These are phyloP conservation scores for Tricholomella constricta DNA, from an alignment of 768 basidiomycete species.

Conservation along the genomic window DNA sequence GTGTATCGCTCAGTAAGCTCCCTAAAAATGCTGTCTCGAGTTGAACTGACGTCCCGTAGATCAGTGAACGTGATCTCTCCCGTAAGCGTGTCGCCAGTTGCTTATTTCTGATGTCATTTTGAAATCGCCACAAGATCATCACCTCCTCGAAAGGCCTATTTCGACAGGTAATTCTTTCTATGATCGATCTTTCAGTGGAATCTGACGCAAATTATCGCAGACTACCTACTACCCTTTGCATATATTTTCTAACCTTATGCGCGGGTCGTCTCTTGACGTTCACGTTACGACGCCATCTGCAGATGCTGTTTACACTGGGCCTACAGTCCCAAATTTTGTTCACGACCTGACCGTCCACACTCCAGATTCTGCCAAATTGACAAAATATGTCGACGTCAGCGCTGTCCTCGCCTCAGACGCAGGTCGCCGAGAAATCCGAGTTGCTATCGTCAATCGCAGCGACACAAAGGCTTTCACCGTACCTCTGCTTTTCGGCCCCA, in stretches of 20 bases:
- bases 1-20: conserved; percentile 57
- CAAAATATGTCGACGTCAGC: conserved; percentile 50
- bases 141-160: conserved; percentile 47
- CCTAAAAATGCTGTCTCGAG: neutral
- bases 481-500: conserved; percentile 39
- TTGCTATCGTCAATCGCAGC: conserved; percentile 57
- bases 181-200: too few species aligned
- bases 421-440: conserved; percentile 37
- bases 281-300: conserved; percentile 33
- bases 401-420: conserved; percentile 38
- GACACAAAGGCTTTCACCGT: conserved; percentile 38
- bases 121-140: conserved; percentile 33
- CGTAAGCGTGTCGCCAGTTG: conserved; percentile 22
- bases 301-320: conserved; percentile 35
- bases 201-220: too few species aligned
- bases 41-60: conserved; percentile 15
- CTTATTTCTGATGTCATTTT: neutral
- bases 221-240: conserved; percentile 55
- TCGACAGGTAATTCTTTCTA: conserved; percentile 30
- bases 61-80: conserved; percentile 52
- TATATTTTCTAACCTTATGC: conserved; percentile 60
- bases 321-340: conserved; percentile 56
- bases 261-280: conserved; percentile 43
- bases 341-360: conserved; percentile 39
- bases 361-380: conserved; percentile 34